Evolutionary conservation across 225 moss, liverwort and hornwort species (phyloP), one percentile per base, ranked within the genome.

Genomic region (Thuidium tamariscinum): DNA sequence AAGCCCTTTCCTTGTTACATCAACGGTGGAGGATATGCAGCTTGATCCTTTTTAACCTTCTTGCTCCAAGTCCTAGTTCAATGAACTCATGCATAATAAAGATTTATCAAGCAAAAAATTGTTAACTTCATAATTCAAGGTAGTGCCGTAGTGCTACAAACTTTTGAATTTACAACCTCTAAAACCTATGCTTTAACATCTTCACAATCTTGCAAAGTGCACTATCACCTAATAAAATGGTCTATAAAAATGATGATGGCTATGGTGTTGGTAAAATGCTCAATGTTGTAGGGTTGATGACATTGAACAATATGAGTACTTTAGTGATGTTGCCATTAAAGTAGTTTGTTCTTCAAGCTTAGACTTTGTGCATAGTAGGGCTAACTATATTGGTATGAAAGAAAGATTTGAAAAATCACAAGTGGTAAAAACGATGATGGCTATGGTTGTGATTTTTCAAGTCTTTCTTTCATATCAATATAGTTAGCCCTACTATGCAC

Each of bases 81-180:
- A 65, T 65, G 11, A 65, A 14, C 6, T 65, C 36, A 65, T 1
- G 5, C 20, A 36, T 3, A 65, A 19, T 65, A 65, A 32, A 63
- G 16, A 65, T n/a, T n/a, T 6, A 65, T n/a, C 5, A 65, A n/a
- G 10, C 5, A 65, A 65, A 65, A 10, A 13, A 8, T 63, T 16
- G 32, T 32, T 32, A 32, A 16, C 63, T 63, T 63, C 32, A 63
- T 8, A n/a, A 13, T n/a, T n/a, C n/a, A n/a, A n/a, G n/a, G n/a
- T n/a, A n/a, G n/a, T n/a, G 5, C 1, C 0, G 3, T 19, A 3
- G 65, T n/a, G 19, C 3, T 65, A 8, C 19, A 19, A n/a, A 19
- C 65, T n/a, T 65, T 10, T 5, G 10, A 18, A 65, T 65, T 10
- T n/a, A 5, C 5, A 19, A 3, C 5, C 19, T 65, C 10, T n/a